Evolutionary conservation across 768 basidiomycete species (phyloP).

Genomic region (Macrolepiota dolichaula): DNA sequence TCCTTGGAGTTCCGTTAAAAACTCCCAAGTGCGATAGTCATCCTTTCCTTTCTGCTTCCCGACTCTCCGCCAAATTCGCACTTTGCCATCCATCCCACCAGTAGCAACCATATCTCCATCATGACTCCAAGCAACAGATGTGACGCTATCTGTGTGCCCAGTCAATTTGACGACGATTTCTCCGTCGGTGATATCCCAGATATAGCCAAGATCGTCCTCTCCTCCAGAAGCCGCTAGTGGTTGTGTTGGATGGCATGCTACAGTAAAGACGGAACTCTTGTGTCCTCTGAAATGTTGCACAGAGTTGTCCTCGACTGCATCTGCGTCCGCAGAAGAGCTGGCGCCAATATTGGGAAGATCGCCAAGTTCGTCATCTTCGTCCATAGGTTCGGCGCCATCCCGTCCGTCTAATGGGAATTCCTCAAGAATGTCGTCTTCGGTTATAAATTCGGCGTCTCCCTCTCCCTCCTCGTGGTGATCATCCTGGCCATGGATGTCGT

Average conservation of each 20-base stretch:
- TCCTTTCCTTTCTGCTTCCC: constrained; percentile 69
- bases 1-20: constrained; percentile 88
- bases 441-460: constrained; percentile 47
- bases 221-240: constrained; percentile 89
- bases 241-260: constrained; percentile 80
- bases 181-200: constrained; percentile 87
- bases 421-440: constrained; percentile 58
- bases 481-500: constrained; percentile 41
- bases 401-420: constrained; percentile 63
- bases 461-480: constrained; percentile 38
- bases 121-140: constrained; percentile 68
- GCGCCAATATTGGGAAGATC: constrained; percentile 36
- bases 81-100: constrained; percentile 97
- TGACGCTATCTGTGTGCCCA: constrained; percentile 93
- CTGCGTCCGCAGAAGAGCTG: constrained; percentile 24
- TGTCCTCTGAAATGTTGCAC: constrained; percentile 71
- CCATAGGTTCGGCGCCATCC: constrained; percentile 56
- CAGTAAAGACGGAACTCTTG: constrained; percentile 74
- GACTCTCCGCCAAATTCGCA: constrained; percentile 88
- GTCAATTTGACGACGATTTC: constrained; percentile 80
- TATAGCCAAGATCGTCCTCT: constrained; percentile 91
- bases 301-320: constrained; percentile 53
- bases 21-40: constrained; percentile 84
- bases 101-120: constrained; percentile 95
- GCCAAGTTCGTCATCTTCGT: constrained; percentile 56